Conservation (phyloP, 371 early-diverging fungal genomes). For the Enterocytospora artemiae region DNA sequence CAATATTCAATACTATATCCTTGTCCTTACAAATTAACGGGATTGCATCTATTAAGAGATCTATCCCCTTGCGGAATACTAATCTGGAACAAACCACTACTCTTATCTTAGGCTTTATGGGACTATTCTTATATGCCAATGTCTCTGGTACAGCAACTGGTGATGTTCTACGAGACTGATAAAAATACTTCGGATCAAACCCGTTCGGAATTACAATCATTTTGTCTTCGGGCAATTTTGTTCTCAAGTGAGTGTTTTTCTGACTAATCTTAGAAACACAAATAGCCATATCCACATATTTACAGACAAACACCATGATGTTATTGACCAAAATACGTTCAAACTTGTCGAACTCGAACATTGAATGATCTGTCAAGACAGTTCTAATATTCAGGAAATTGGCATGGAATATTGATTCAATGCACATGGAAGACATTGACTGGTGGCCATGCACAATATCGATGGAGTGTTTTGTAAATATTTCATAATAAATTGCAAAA, state of each 20-base stretch:
- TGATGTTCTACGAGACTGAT: conserved; percentile 7
- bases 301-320: conserved; percentile 76
- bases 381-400: conserved; percentile 82
- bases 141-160: conserved; percentile 16
- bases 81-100: conserved; percentile 75
- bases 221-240: conserved; percentile 65
- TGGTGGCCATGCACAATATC: conserved; percentile 93
- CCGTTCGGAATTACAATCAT: conserved; percentile 98
- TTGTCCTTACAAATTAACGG: conserved; percentile 78
- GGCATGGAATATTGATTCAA: conserved; percentile 86
- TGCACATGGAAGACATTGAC: conserved; percentile 79
- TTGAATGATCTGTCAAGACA: conserved; percentile 92
- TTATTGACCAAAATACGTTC: conserved; percentile 83
- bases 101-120: neutral
- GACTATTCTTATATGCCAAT: neutral
- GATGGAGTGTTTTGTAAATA: conserved; percentile 75
- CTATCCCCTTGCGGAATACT: conserved; percentile 87
- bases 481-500: conserved; percentile 76
- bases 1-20: conserved; percentile 77
- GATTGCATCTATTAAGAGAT: conserved; percentile 75
- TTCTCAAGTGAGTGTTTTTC: conserved; percentile 85
- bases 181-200: conserved; percentile 60
- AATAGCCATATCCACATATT: conserved; percentile 83
- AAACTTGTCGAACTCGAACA: conserved; percentile 86
- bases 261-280: conserved; percentile 94